phyloP scores from a whole-genome alignment of 441 rosid species.

The Dalechampia spathulata region DNA sequence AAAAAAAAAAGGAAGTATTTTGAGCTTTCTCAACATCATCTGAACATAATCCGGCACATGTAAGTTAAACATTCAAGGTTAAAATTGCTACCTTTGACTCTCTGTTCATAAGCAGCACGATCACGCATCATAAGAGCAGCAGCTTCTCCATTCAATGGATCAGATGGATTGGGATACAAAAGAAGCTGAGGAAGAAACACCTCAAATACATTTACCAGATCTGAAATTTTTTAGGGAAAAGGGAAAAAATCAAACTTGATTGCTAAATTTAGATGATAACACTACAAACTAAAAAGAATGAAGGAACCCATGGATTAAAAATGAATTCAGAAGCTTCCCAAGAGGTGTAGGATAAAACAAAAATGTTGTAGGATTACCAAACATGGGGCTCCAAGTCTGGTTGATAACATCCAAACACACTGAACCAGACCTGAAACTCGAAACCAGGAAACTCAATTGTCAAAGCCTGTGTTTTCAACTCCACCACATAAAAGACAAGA shows the following conservation, averaged over 20 bases:
- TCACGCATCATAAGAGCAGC: slow-evolving; percentile 93
- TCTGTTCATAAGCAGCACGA: slow-evolving; percentile 64
- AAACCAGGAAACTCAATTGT: not conserved
- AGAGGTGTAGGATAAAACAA: not conserved
- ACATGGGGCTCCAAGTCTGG: slow-evolving; percentile 98
- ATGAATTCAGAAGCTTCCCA: not conserved
- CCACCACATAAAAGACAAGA: slow-evolving; percentile 5
- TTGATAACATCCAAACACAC: slow-evolving; percentile 95
- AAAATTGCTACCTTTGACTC: slow-evolving; percentile 62
- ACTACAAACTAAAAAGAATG: slow-evolving; percentile 1
- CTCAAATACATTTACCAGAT: slow-evolving; percentile 91
- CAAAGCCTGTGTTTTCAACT: not conserved
- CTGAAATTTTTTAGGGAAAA: slow-evolving; percentile 28
- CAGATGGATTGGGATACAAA: slow-evolving; percentile 84
- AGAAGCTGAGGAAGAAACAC: slow-evolving; percentile 97
- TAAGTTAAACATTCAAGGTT: not conserved
- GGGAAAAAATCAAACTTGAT: not conserved
- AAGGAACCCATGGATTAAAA: slow-evolving; percentile 5
- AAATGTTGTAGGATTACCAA: slow-evolving; percentile 40
- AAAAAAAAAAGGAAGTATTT: too few species aligned
- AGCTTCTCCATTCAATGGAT: slow-evolving; percentile 95
- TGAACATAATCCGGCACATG: too few species aligned
- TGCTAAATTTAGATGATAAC: slow-evolving; percentile 14
- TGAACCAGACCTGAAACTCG: slow-evolving; percentile 78
- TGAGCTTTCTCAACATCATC: too few species aligned